Evolutionary conservation across 2,329 filamentous ascomycete genomes (phyloP).

Genomic region (Penicillium frequentans): DNA sequence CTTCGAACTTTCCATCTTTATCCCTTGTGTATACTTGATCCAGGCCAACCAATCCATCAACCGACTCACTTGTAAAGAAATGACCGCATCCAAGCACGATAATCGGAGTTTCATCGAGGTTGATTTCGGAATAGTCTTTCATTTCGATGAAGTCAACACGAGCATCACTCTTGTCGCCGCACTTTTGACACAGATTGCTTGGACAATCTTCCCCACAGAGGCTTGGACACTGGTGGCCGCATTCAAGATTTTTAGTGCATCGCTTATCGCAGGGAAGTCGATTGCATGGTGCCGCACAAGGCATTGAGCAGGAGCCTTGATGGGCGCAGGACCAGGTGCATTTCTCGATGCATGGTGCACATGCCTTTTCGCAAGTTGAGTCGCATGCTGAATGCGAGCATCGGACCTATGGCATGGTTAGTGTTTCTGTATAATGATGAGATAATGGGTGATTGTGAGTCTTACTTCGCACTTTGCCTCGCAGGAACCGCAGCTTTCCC

Average conservation of each 20-base stretch:
- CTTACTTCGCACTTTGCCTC: constrained; percentile 12
- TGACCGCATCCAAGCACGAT: constrained; percentile 12
- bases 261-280: constrained; percentile 12
- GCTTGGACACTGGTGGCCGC: constrained; percentile 9
- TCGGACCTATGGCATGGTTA: constrained; percentile 5
- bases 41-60: constrained; percentile 12
- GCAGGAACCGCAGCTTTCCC: constrained; percentile 4
- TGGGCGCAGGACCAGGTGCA: constrained; percentile 3
- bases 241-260: constrained; percentile 2
- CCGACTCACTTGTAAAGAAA: constrained; percentile 13
- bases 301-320: constrained; percentile 12
- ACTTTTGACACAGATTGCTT: constrained; percentile 7
- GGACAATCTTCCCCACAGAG: constrained; percentile 12
- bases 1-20: constrained; percentile 7
- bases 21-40: constrained; percentile 11
- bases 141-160: constrained; percentile 9
- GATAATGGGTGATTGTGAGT: background rate
- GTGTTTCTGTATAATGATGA: background rate
- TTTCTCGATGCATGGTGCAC: constrained; percentile 11
- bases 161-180: constrained; percentile 8
- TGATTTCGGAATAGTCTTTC: constrained; percentile 11
- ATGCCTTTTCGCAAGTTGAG: constrained; percentile 5
- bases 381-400: constrained; percentile 8
- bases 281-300: constrained; percentile 9
- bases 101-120: constrained; percentile 10